Base-by-base conservation (phyloP, 2,329 filamentous ascomycete species). In the Cordyceps farinosa region DNA sequence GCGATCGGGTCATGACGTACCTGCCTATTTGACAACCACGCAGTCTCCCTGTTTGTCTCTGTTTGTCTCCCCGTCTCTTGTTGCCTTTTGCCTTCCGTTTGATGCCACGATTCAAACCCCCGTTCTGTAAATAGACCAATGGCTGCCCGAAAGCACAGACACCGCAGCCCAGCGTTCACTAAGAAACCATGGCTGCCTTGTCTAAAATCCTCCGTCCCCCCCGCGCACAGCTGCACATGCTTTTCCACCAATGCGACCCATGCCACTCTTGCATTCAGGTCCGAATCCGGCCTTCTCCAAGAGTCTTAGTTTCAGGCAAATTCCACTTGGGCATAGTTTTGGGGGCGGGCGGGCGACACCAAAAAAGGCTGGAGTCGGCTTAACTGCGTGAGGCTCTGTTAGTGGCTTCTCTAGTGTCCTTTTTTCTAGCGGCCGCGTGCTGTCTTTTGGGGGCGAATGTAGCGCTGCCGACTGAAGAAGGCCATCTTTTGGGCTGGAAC, bases 291-390 rank as follows among this genome's bases (percentile, higher is more conserved):
- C 47, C 36, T 48, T 52, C 30, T 38, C 30, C 22, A 45, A 61
- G 29, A 27, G n/a, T 13, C 13, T 7, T 34, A 36, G 9, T 10
- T 44, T 61, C 27, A 30, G 36, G n/a, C 47, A 4, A n/a, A 5
- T 44, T 32, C 13, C 11, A 17, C 42, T 22, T 29, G 13, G 57
- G 47, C 38, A 52, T 38, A 22, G 11, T 57, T 47, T 38, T 29
- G 5, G 45, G 34, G 13, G 50, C 10, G 32, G 34, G 32, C 44
- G 22, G 22, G 13, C 38, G 38, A 22, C 47, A 50, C 6, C 8
- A 34, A 48, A 44, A 38, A 47, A 54, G 58, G 58, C 32, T 61
- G 50, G 48, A 61, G 40, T 61, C 58, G 58, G 58, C 58, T 61
- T 61, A 61, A 40, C 27, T 29, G 38, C 22, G 17, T 54, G 40